Evolutionary conservation across 768 basidiomycete genomes (phyloP).

Genomic region (Phallus indusiatus): DNA sequence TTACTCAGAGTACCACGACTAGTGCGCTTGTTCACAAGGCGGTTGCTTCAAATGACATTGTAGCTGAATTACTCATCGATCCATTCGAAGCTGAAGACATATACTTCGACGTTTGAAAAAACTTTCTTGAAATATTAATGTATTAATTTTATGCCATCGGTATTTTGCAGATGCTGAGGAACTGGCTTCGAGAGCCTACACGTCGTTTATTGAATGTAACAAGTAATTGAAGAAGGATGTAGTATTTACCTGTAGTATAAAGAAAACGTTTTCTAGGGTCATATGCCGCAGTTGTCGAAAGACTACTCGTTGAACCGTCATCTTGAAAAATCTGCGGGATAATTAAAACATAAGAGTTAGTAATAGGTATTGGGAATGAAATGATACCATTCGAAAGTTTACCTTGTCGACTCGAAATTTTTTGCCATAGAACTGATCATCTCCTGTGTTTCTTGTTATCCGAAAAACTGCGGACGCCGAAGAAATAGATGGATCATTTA

Average conservation of each 20-base stretch:
- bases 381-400: conserved; percentile 1
- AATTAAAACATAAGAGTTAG: conserved; percentile 9
- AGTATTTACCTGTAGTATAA: conserved; percentile 47
- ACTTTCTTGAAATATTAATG: not conserved
- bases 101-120: not conserved
- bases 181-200: not conserved
- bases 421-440: conserved; percentile 44
- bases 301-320: conserved; percentile 46
- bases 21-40: not conserved
- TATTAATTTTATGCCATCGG: not conserved
- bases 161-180: not conserved
- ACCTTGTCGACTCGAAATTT: conserved; percentile 55
- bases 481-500: conserved; percentile 28
- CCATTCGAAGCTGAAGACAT: not conserved
- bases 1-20: not conserved
- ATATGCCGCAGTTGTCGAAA: conserved; percentile 46
- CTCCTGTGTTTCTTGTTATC: conserved; percentile 43
- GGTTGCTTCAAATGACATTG: not conserved
- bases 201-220: not conserved
- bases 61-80: not conserved
- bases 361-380: not conserved
- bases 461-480: conserved; percentile 43
- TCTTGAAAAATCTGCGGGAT: conserved; percentile 53
- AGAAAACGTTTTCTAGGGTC: conserved; percentile 40
- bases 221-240: not conserved